Evolutionary conservation across 139 green algal genomes (phyloP).

Genomic region (Tetradesmus obliquus): DNA sequence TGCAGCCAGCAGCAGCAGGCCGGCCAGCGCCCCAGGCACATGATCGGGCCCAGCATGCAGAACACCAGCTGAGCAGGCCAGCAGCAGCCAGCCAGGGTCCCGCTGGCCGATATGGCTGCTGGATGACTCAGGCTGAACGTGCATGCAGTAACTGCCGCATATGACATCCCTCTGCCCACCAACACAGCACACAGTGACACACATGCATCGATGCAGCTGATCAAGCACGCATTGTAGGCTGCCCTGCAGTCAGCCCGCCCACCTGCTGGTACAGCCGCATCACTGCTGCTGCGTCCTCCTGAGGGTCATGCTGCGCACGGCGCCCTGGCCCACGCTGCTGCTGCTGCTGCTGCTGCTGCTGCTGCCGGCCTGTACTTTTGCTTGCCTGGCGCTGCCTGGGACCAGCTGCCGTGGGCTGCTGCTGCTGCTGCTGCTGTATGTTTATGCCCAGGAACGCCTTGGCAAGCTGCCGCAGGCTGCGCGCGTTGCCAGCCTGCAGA

Average conservation of each 20-base stretch:
- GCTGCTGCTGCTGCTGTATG: slow-evolving; percentile 14
- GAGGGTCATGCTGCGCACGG: slow-evolving; percentile 12
- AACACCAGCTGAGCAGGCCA: not conserved
- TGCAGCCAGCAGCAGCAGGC: slow-evolving; percentile 7
- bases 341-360: not conserved
- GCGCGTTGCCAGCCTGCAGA: slow-evolving; percentile 12
- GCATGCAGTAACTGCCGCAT: not conserved
- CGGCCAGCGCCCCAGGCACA: not conserved
- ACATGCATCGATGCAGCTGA: not conserved
- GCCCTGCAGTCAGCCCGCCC: not conserved
- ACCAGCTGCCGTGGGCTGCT: not conserved
- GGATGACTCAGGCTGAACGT: not conserved
- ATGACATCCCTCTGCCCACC: not conserved
- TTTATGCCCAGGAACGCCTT: not conserved
- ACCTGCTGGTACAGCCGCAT: slow-evolving; percentile 43
- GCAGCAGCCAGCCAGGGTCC: not conserved
- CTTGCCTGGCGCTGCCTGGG: not conserved
- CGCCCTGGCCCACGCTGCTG: not conserved
- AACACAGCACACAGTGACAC: not conserved
- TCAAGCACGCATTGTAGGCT: not conserved
- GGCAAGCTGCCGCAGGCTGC: slow-evolving; percentile 5
- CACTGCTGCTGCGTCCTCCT: slow-evolving; percentile 41
- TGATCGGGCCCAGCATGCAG: not conserved
- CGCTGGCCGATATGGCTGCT: not conserved
- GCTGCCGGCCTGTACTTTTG: not conserved